Evolutionary conservation across 345 rosid species (phyloP).

Genomic region (Bretschneidera sinensis): DNA sequence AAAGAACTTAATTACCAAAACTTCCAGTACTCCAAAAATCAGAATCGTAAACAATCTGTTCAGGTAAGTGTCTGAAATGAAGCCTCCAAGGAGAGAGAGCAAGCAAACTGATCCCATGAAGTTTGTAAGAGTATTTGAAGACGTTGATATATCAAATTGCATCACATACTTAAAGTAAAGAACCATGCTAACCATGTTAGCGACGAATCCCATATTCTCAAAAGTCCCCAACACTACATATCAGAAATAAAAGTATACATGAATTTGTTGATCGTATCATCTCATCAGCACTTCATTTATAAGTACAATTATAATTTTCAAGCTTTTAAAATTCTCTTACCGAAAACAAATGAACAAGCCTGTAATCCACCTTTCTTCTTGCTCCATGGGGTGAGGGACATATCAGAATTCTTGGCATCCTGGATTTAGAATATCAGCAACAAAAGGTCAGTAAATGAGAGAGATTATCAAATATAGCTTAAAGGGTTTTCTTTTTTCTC

Average conservation of each 20-base stretch:
- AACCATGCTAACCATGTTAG: conserved; percentile 26
- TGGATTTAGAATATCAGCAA: too few relatives aligned
- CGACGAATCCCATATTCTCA: conserved; percentile 28
- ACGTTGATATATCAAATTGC: conserved; percentile 13
- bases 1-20: conserved; percentile 16
- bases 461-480: too few relatives aligned
- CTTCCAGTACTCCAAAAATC: conserved; percentile 25
- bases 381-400: too few relatives aligned
- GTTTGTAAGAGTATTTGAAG: conserved; percentile 28
- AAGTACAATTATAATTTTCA: too few relatives aligned
- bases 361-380: too few relatives aligned
- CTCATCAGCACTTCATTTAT: too few relatives aligned
- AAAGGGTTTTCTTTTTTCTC: too few relatives aligned
- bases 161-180: conserved; percentile 13
- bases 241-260: conserved; percentile 2
- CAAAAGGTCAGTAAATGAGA: too few relatives aligned
- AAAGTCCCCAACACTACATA: conserved; percentile 14
- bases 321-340: too few relatives aligned
- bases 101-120: conserved; percentile 22
- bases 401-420: too few relatives aligned
- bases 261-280: conserved; percentile 2
- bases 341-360: too few relatives aligned
- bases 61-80: conserved; percentile 23
- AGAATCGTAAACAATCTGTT: conserved; percentile 15
- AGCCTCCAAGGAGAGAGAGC: conserved; percentile 23